Conservation (phyloP, 2,329 filamentous ascomycete species). For the Cadophora sp. region DNA sequence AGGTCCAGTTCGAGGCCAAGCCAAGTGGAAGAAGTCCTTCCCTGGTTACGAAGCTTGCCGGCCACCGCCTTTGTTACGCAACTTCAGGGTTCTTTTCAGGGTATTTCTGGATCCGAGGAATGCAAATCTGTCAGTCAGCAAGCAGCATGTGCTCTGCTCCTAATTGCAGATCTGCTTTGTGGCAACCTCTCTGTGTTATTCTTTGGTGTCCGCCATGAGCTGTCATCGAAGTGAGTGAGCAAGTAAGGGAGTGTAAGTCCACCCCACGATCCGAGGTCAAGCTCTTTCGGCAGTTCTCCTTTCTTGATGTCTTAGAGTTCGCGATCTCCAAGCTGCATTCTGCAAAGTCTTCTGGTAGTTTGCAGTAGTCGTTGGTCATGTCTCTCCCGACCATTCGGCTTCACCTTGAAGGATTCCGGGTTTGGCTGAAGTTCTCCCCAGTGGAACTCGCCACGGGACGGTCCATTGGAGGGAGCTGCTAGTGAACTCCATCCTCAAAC, state of each 20-base stretch:
- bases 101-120: slow-evolving; percentile 4
- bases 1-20: neutral
- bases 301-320: slow-evolving; percentile 3
- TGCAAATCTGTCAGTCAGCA: slow-evolving; percentile 2
- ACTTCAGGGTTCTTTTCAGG: neutral
- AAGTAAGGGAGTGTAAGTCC: no score
- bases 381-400: slow-evolving; percentile 18
- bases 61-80: neutral
- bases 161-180: neutral
- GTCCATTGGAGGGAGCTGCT: slow-evolving; percentile 12
- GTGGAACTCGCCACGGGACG: slow-evolving; percentile 14
- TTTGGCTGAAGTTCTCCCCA: slow-evolving; percentile 12
- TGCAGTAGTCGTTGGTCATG: slow-evolving; percentile 9
- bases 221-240: neutral
- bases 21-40: neutral
- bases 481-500: slow-evolving; percentile 15
- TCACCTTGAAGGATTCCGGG: slow-evolving; percentile 16
- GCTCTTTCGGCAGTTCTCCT: slow-evolving; percentile 13
- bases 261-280: neutral
- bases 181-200: neutral
- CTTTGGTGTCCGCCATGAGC: slow-evolving; percentile 2
- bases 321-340: slow-evolving; percentile 10
- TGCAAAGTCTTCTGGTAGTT: neutral
- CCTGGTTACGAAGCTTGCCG: neutral
- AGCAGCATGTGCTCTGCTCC: slow-evolving; percentile 12